Evolutionary conservation across 345 rosid species (phyloP), one percentile per base, ranked within the genome.

Genomic region (Gossypium rotundifolium): DNA sequence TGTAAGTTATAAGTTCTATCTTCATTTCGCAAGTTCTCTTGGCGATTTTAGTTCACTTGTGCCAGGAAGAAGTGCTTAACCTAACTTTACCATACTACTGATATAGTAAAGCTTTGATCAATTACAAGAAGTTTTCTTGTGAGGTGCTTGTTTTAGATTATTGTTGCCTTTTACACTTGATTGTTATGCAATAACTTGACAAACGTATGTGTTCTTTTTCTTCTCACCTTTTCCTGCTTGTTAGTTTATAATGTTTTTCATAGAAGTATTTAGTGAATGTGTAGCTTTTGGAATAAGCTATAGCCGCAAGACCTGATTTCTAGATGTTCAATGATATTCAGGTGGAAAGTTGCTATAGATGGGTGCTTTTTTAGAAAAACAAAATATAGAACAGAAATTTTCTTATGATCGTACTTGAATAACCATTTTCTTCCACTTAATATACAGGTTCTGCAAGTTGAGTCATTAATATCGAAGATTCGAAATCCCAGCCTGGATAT

Each of bases 371-470:
- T 42, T 42, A 4, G 27, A 18, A 16, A 53, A 25, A 65, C 2
- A 42, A 40, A 40, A n/a, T n/a, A 42, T 42, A n/a, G 51, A 65
- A 65, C 18, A 63, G 46, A 65, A 33, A 64, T 4, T 64, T 64
- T 40, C 68, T 64, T n/a, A 40, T 53, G 61, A 68, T 45, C 61
- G 40, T 44, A 27, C 64, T 69, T 46, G 67, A n/a, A 66, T 76
- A 70, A 83, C 64, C 42, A 55, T 40, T 38, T 61, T 69, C 33
- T 51, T 84, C n/a, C 60, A 27, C 77, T 18, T 82, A 38, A 57
- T 71, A 5, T 83, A 68, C 80, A 95, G 99, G 92, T 91, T 73
- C 82, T 87, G 71, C 97, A 89, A 84, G 84, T 78, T 75, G 99
- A 93, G 84, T 79, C 90, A 22, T 84, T 89, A 72, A 45, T 91